Conservation (phyloP, 2,329 filamentous ascomycete species). For the Leptographium flavum region DNA sequence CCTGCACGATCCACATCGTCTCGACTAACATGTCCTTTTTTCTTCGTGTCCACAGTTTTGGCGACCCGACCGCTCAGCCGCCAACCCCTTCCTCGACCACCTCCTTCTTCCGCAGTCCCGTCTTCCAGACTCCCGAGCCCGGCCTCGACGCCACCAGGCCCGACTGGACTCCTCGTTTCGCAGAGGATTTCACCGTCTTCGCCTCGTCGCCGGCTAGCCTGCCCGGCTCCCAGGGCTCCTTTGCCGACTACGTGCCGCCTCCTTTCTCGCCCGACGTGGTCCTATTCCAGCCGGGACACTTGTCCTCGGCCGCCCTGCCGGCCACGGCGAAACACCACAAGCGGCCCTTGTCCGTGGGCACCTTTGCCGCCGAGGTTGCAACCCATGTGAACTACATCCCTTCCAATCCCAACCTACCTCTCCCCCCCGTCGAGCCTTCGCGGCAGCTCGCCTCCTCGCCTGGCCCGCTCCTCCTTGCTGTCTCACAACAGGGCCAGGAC, state of each 20-base stretch:
- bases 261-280: constrained; percentile 16
- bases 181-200: constrained; percentile 52
- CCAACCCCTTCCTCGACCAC: constrained; percentile 38
- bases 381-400: constrained; percentile 51
- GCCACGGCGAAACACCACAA: constrained; percentile 17
- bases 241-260: constrained; percentile 27
- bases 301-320: constrained; percentile 13
- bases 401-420: constrained; percentile 32
- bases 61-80: constrained; percentile 47
- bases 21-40: constrained; percentile 8
- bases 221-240: constrained; percentile 28
- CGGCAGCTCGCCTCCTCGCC: constrained; percentile 45
- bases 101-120: constrained; percentile 34
- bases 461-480: constrained; percentile 22
- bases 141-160: constrained; percentile 28
- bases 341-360: constrained; percentile 35
- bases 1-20: constrained; percentile 6
- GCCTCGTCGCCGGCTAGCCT: constrained; percentile 48
- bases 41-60: constrained; percentile 34
- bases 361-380: constrained; percentile 34
- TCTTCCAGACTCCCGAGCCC: constrained; percentile 42
- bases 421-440: constrained; percentile 47
- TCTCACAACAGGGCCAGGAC: constrained; percentile 4
- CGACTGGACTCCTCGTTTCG: constrained; percentile 46
- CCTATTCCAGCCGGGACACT: constrained; percentile 12